Base-by-base conservation (phyloP, 139 green algal species). In the Eudorina sp. region DNA sequence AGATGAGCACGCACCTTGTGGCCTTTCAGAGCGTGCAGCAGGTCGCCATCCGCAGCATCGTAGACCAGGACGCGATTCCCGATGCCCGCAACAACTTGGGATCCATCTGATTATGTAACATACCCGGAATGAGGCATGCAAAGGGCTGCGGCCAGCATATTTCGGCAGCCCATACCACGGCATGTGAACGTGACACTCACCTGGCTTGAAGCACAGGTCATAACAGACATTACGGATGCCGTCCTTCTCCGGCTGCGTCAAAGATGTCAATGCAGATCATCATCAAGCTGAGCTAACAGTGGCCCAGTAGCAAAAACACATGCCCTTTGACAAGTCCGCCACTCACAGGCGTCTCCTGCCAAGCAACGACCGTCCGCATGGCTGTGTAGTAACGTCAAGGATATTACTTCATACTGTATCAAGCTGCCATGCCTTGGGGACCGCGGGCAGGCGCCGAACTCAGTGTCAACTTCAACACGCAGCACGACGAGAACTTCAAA, bases 1-100 rank as follows among this genome's bases (percentile, higher is more conserved):
- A n/a, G 14, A 14, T 55, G 41, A 31, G 51, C 6, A 4, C 90
- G 25, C 34, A 95, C 94, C 93, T 96, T 96, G 88, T 97, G 94
- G 1, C 95, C 96, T 66, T 96, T 96, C 6, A 98, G 78, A 0
- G 92, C 94, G 83, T 97, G 94, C 69, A 96, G 88, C 27, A 97
- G 92, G 86, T 97, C 93, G 9, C 96, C 95, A 79, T 96, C 94
- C 40, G 69, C 77, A 38, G 94, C 93, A 78, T 97, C 95, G 81
- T 97, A 97, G 6, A 98, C 90, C 36, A 97, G 90, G 62, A 98
- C 96, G 29, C 95, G 92, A 36, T 90, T 94, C 23, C 95, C 96
- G 25, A 97, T 92, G 4, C 92, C 96, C 9, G 94, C 92, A 16
- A 97, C 94, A 0, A 98, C 91, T 87, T 96, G 94, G 19, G 93